phyloP scores from a whole-genome alignment of 1,139 yeast genomes.

The Magnusiomyces paraingens region DNA sequence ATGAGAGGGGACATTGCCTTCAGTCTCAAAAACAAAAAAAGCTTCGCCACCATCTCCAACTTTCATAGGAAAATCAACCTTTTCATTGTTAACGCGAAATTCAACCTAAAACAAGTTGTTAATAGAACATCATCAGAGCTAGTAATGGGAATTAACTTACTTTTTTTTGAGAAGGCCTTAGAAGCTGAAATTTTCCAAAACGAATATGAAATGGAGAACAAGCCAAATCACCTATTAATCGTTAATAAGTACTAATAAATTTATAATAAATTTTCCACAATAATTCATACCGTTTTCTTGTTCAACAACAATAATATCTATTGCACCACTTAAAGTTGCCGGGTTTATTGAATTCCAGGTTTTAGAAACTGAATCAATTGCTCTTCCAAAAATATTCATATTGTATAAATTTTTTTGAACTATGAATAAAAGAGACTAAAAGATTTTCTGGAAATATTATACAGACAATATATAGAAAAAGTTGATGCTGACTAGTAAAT shows the following conservation, averaged over 20 bases:
- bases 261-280: neutral
- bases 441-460: too few relatives aligned
- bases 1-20: constrained; percentile 62
- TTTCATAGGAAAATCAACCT: constrained; percentile 88
- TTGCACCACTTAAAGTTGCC: constrained; percentile 93
- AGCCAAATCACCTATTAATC: constrained; percentile 50
- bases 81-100: constrained; percentile 73
- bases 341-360: constrained; percentile 98
- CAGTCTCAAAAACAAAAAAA: constrained; percentile 89
- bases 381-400: constrained; percentile 97
- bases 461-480: neutral
- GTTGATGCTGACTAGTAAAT: too few relatives aligned
- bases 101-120: constrained; percentile 43
- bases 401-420: neutral
- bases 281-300: constrained; percentile 55
- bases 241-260: neutral
- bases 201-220: constrained; percentile 97
- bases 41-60: constrained; percentile 98
- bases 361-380: constrained; percentile 88
- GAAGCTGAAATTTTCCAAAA: constrained; percentile 86
- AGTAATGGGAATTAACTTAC: constrained; percentile 19
- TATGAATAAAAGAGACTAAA: neutral
- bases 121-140: too few relatives aligned
- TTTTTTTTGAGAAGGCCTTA: constrained; percentile 94
- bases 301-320: constrained; percentile 94